These are phyloP conservation scores for Escovopsis sp. DNA, from an alignment of 2,329 filamentous ascomycete species.

Conservation along the genomic window DNA sequence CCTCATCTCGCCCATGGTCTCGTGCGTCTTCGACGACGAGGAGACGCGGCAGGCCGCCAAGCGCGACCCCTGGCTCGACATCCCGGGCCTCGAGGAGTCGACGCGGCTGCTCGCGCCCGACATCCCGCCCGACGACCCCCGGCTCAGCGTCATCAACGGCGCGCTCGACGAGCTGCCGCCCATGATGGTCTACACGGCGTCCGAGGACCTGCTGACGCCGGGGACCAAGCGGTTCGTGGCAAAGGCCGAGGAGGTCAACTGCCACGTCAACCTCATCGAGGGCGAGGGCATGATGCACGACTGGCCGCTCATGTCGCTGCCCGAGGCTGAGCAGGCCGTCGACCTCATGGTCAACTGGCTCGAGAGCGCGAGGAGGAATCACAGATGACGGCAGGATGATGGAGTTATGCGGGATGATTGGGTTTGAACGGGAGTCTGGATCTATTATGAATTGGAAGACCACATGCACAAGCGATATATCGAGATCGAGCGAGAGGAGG, in stretches of 20 bases:
- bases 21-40: constrained; percentile 15
- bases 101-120: constrained; percentile 14
- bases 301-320: constrained; percentile 17
- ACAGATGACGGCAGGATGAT: background rate
- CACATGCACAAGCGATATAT: too few relatives aligned
- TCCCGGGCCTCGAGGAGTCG: constrained; percentile 13
- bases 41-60: constrained; percentile 12
- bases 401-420: background rate
- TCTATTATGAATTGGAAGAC: too few relatives aligned
- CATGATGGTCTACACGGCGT: constrained; percentile 16
- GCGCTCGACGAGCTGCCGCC: constrained; percentile 14
- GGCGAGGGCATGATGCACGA: constrained; percentile 20
- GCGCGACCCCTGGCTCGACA: constrained; percentile 15
- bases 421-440: too few relatives aligned
- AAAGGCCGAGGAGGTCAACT: constrained; percentile 12
- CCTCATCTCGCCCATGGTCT: constrained; percentile 16
- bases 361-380: constrained; percentile 1
- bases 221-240: constrained; percentile 16
- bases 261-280: constrained; percentile 14
- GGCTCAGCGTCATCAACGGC: constrained; percentile 17
- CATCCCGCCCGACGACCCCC: constrained; percentile 12
- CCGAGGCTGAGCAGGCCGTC: constrained; percentile 14
- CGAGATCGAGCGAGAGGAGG: too few relatives aligned
- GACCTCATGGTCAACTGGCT: constrained; percentile 16
- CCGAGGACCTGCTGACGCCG: constrained; percentile 15